Evolutionary conservation across 306 rosid species (phyloP).

Genomic region (Arachis stenosperma): DNA sequence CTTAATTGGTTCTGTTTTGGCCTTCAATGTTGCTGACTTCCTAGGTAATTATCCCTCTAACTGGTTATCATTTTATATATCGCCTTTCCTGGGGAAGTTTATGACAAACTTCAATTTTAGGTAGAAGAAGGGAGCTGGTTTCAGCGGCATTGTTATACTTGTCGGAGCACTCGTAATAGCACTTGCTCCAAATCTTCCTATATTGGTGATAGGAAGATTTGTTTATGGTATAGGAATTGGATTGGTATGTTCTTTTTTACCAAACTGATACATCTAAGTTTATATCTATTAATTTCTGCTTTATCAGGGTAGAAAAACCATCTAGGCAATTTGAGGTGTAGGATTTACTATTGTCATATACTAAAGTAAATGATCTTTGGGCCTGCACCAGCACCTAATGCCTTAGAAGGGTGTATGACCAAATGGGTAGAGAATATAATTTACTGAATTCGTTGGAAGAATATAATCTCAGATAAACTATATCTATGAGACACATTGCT

Average conservation of each 20-base stretch:
- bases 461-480: no score
- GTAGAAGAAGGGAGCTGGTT: constrained; percentile 84
- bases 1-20: no score
- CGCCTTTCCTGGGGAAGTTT: no score
- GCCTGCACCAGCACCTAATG: constrained; percentile 1
- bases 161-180: constrained; percentile 81
- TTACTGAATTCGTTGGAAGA: no score
- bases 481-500: no score
- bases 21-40: no score
- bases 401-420: neutral
- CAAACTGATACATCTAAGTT: constrained; percentile 24
- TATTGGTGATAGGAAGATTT: constrained; percentile 78
- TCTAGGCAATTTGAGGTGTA: constrained; percentile 25
- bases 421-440: neutral
- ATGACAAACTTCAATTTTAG: no score
- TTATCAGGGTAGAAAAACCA: constrained; percentile 23
- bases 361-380: constrained; percentile 14
- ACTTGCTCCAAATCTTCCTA: constrained; percentile 70
- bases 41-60: no score
- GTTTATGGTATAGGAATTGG: constrained; percentile 89
- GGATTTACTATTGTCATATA: constrained; percentile 14
- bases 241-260: constrained; percentile 57
- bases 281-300: constrained; percentile 29
- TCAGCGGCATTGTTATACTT: constrained; percentile 66
- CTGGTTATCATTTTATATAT: no score